These are phyloP conservation scores for Pulveroboletus frians DNA, from an alignment of 768 basidiomycete genomes.

Conservation along the genomic window DNA sequence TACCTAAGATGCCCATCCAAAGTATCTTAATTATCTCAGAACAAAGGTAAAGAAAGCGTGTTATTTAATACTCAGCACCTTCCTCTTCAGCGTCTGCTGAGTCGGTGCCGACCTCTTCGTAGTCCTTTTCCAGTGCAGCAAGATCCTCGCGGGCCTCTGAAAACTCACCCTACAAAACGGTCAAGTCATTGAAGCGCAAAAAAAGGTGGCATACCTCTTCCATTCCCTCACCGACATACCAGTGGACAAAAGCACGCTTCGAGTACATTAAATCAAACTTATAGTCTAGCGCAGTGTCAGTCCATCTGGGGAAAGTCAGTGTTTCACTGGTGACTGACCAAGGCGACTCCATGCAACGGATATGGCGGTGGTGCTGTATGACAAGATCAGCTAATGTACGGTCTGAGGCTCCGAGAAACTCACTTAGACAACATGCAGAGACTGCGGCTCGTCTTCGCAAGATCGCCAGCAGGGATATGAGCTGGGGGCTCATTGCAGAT, in stretches of 20 bases:
- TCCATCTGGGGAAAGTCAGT: not conserved
- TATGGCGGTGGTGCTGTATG: conserved; percentile 78
- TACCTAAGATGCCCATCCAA: conserved; percentile 5
- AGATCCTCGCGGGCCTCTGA: conserved; percentile 98
- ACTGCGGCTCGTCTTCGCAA: conserved; percentile 89
- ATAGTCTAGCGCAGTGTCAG: conserved; percentile 54
- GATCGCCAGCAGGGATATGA: conserved; percentile 87
- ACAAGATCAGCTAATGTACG: not conserved
- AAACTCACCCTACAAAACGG: conserved; percentile 73
- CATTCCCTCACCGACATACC: conserved; percentile 99
- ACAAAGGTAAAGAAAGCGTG: not conserved
- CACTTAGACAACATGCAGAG: conserved; percentile 96
- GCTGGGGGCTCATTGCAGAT: conserved; percentile 97
- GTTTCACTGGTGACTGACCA: conserved; percentile 34
- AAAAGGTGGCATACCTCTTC: conserved; percentile 58
- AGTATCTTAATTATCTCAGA: conserved; percentile 1
- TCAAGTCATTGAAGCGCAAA: conserved; percentile 9
- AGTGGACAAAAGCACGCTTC: conserved; percentile 86
- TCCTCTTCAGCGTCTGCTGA: conserved; percentile 69
- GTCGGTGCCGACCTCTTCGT: conserved; percentile 83
- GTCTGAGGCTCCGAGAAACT: conserved; percentile 16
- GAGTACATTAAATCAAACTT: conserved; percentile 99
- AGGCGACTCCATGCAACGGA: conserved; percentile 91
- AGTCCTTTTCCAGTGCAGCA: conserved; percentile 94
- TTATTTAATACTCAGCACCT: conserved; percentile 44